Base-by-base conservation (phyloP, 2,329 filamentous ascomycete genomes). In the Aspergillus vadensis region DNA sequence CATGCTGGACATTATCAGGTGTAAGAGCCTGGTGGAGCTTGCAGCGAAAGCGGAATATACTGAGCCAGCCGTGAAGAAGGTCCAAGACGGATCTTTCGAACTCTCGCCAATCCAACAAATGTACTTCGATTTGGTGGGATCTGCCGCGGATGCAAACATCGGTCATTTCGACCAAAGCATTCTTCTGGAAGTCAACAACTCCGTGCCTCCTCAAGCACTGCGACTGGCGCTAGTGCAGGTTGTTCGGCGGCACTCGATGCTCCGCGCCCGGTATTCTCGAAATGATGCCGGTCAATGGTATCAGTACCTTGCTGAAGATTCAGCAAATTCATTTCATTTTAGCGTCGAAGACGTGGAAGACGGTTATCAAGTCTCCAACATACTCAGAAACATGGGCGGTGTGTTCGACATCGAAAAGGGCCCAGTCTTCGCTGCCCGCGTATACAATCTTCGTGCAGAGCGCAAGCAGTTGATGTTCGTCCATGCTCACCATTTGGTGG, bases 401-500 rank as follows among this genome's bases (percentile, higher is more conserved):
- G 38, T 21, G 43, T 23, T 60, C 32, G n/a, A 44, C 19, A 56
- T 60, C 15, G 53, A 56, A 7, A 30, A 53, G 10, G 58, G 58
- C 6, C 47, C 43, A 8, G 38, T 60, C n/a, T 54, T 59, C 36
- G 44, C 55, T 39, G 58, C 52, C 5, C 58, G 52, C 43, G 19
- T 56, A 7, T n/a, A 17, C 8, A 15, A 39, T 12, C 19, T 41
- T 2, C 15, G 23, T 9, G n/a, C 12, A 14, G 47, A 48, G 23
- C 14, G 39, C 10, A 30, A 15, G 14, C 58, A 56, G 19, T 21
- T 14, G 7, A 47, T 60, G 10, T 38, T 56, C 8, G 38, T 60
- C 6, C 51, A 47, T n/a, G 58, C 53, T 14, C 58, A 60, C 17
- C 58, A 60, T 39, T 19, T 60, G 14, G 53, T 57, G 12, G 54